Conservation (phyloP, 352 stramenopile genomes). For the Halophytophthora batemanensis region DNA sequence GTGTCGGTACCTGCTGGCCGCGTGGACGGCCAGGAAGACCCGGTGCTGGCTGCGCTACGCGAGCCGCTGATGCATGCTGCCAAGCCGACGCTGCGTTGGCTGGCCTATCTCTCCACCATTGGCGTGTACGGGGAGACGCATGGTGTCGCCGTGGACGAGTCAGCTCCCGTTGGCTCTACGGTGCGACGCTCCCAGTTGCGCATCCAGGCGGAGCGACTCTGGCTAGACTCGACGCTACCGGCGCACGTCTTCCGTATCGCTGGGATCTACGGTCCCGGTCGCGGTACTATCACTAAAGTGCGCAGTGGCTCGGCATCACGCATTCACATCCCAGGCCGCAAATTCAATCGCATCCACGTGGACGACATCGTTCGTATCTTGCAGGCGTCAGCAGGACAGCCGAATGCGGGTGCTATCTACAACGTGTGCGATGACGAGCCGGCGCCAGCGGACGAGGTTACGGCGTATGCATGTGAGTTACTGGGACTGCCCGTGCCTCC, state of each 20-base stretch:
- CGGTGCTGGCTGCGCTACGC: slow-evolving; percentile 57
- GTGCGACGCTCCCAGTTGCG: slow-evolving; percentile 71
- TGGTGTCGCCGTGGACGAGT: slow-evolving; percentile 82
- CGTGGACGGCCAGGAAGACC: slow-evolving; percentile 52
- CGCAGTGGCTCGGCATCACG: slow-evolving; percentile 56
- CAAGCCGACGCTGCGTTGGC: slow-evolving; percentile 63
- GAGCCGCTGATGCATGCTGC: slow-evolving; percentile 37
- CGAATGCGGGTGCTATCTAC: slow-evolving; percentile 72
- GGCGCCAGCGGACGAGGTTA: slow-evolving; percentile 75
- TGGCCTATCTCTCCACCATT: slow-evolving; percentile 91
- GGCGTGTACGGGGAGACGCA: slow-evolving; percentile 92
- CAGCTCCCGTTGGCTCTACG: slow-evolving; percentile 57
- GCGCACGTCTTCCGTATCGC: slow-evolving; percentile 88
- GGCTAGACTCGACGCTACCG: slow-evolving; percentile 66
- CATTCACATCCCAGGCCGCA: slow-evolving; percentile 69
- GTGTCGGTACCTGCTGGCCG: slow-evolving; percentile 59
- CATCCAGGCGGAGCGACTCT: slow-evolving; percentile 72
- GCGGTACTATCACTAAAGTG: slow-evolving; percentile 81
- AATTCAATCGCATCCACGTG: slow-evolving; percentile 90
- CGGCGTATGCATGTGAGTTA: slow-evolving; percentile 73
- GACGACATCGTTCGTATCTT: slow-evolving; percentile 87
- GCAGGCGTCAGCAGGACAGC: slow-evolving; percentile 56
- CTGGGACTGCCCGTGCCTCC: slow-evolving; percentile 45
- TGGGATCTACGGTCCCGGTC: slow-evolving; percentile 89
- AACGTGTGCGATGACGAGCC: slow-evolving; percentile 91